Conservation (phyloP, 2,329 filamentous ascomycete genomes). For the Tolypocladium endophyticum region DNA sequence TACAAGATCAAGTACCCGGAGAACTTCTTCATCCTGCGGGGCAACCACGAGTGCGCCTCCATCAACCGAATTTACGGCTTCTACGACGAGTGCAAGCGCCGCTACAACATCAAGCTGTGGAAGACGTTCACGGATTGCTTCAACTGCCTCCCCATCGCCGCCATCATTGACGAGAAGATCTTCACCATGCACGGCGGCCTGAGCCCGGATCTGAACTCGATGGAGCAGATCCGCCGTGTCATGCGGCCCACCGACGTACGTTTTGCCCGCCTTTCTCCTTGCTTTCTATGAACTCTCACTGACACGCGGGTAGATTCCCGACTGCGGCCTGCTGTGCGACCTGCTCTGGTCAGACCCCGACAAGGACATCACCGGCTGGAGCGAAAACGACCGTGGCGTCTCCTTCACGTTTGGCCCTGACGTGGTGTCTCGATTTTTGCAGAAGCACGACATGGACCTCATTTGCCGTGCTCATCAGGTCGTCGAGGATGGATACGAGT, state of each 20-base stretch:
- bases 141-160: constrained; percentile 95
- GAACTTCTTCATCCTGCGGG: constrained; percentile 98
- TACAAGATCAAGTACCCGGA: constrained; percentile 99
- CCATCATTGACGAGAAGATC: constrained; percentile 99
- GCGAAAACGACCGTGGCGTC: constrained; percentile 96
- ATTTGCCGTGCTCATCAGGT: constrained; percentile 98
- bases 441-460: constrained; percentile 99
- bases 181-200: constrained; percentile 99
- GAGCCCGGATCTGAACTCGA: constrained; percentile 94
- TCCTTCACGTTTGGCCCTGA: constrained; percentile 98
- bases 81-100: constrained; percentile 98
- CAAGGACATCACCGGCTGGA: constrained; percentile 99
- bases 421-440: constrained; percentile 91
- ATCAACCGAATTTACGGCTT: constrained; percentile 99
- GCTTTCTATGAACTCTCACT: not conserved
- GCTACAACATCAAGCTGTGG: constrained; percentile 99
- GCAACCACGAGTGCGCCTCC: constrained; percentile 97
- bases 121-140: constrained; percentile 99
- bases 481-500: constrained; percentile 98
- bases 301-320: constrained; percentile 64
- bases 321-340: constrained; percentile 95
- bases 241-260: constrained; percentile 98
- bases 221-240: constrained; percentile 98
- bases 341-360: constrained; percentile 97
- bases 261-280: constrained; percentile 13